These are phyloP conservation scores for Tolypocladium album DNA, from an alignment of 2,329 filamentous ascomycete genomes.

Conservation along the genomic window DNA sequence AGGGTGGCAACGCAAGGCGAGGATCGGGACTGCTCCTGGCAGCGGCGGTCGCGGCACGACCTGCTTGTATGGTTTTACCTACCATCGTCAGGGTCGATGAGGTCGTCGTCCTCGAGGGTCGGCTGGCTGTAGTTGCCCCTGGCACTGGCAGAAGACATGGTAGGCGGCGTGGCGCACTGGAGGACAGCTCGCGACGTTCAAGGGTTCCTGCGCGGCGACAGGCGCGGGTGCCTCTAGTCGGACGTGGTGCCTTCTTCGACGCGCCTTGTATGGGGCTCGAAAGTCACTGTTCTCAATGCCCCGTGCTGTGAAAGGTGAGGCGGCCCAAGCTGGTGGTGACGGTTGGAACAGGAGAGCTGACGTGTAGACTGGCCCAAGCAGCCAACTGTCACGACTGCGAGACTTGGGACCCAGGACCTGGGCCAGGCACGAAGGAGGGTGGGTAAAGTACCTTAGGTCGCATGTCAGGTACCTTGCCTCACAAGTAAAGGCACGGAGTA, in stretches of 20 bases:
- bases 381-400: background rate
- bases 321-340: background rate
- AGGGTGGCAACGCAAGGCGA: background rate
- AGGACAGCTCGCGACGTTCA: background rate
- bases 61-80: slow-evolving; percentile 10
- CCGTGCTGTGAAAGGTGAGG: background rate
- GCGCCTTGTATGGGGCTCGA: background rate
- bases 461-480: too few species aligned
- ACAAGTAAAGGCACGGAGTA: too few species aligned
- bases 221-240: background rate
- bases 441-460: too few species aligned
- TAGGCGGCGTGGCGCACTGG: background rate
- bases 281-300: background rate
- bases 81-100: slow-evolving; percentile 77
- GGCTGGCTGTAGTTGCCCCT: slow-evolving; percentile 51
- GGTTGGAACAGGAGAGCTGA: background rate
- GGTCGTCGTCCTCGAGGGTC: slow-evolving; percentile 53
- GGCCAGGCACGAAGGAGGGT: background rate
- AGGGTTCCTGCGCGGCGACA: background rate
- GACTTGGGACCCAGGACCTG: background rate
- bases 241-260: background rate
- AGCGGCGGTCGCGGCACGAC: background rate
- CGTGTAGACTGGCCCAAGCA: background rate
- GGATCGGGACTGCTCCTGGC: background rate
- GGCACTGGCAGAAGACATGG: slow-evolving; percentile 36